Percentiles rank a stretch among this genome's conserved stretches.
These are phyloP conservation scores for Boletus rubropictus DNA, from an alignment of 768 basidiomycete genomes.

Conservation along the genomic window DNA sequence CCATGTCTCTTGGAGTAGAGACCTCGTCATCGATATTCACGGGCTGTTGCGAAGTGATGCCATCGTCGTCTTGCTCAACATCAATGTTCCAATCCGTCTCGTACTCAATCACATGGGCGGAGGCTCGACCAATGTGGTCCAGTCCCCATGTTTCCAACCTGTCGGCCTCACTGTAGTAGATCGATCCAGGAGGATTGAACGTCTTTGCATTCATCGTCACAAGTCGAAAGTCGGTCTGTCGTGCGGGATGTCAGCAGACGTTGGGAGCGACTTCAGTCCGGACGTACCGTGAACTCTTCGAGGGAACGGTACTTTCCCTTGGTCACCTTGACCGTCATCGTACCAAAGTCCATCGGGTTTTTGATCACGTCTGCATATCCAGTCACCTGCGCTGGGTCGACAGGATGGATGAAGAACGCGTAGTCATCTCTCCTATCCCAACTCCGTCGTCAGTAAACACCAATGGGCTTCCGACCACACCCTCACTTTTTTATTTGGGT, in stretches of 20 bases:
- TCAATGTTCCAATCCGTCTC: conserved; percentile 85
- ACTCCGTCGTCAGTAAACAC: conserved; percentile 5
- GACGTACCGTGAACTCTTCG: conserved; percentile 70
- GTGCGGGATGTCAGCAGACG: not conserved
- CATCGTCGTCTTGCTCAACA: conserved; percentile 56
- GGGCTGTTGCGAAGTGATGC: conserved; percentile 15
- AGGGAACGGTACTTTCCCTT: conserved; percentile 72
- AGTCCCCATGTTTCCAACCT: conserved; percentile 63
- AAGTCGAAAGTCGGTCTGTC: conserved; percentile 61
- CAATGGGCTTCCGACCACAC: not conserved
- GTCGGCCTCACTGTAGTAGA: conserved; percentile 72
- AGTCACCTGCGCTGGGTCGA: conserved; percentile 53
- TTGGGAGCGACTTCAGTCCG: not conserved
- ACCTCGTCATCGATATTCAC: conserved; percentile 35
- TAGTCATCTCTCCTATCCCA: conserved; percentile 73
- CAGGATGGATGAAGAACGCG: conserved; percentile 72
- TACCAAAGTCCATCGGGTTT: conserved; percentile 89
- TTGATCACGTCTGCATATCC: conserved; percentile 67
- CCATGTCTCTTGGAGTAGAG: conserved; percentile 43
- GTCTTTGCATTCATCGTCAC: conserved; percentile 69
- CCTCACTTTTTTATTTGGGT: conserved; percentile 68
- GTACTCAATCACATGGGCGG: conserved; percentile 71
- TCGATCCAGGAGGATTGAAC: conserved; percentile 70
- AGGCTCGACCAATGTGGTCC: conserved; percentile 67
- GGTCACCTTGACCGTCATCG: conserved; percentile 73